Evolutionary conservation across 2,329 filamentous ascomycete species (phyloP).

Genomic region (Metarhizium guizhouense): DNA sequence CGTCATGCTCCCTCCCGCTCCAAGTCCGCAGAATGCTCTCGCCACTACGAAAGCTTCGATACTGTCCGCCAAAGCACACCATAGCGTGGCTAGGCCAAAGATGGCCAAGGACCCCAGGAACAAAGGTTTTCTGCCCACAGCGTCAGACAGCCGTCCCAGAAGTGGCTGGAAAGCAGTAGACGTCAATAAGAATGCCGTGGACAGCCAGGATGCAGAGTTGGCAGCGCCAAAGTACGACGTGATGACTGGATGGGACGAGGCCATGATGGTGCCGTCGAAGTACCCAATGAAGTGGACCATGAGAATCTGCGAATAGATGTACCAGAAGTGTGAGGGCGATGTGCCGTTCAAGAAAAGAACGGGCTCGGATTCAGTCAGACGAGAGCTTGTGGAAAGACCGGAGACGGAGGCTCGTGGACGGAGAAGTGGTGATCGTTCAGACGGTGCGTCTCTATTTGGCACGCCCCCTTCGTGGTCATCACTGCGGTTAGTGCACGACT

Average conservation of each 20-base stretch:
- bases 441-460: not conserved
- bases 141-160: slow-evolving; percentile 65
- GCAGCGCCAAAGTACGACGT: slow-evolving; percentile 71
- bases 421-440: slow-evolving; percentile 19
- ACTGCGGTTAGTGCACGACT: not conserved
- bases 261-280: slow-evolving; percentile 77
- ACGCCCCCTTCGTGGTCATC: not conserved
- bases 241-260: slow-evolving; percentile 71
- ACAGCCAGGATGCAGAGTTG: slow-evolving; percentile 75
- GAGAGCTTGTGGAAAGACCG: slow-evolving; percentile 3
- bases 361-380: not conserved
- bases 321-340: slow-evolving; percentile 46
- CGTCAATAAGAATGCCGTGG: slow-evolving; percentile 69
- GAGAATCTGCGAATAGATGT: slow-evolving; percentile 52
- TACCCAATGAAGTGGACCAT: slow-evolving; percentile 48
- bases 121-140: slow-evolving; percentile 58
- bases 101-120: slow-evolving; percentile 56
- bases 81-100: slow-evolving; percentile 56
- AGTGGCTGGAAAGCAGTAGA: slow-evolving; percentile 69
- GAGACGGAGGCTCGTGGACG: slow-evolving; percentile 4
- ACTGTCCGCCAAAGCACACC: slow-evolving; percentile 58
- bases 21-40: slow-evolving; percentile 61
- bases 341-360: slow-evolving; percentile 35
- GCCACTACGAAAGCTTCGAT: slow-evolving; percentile 65
- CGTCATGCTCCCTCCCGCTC: slow-evolving; percentile 62